These are phyloP conservation scores for Verbascum thapsus DNA, from an alignment of 257 asterid species.

Conservation along the genomic window DNA sequence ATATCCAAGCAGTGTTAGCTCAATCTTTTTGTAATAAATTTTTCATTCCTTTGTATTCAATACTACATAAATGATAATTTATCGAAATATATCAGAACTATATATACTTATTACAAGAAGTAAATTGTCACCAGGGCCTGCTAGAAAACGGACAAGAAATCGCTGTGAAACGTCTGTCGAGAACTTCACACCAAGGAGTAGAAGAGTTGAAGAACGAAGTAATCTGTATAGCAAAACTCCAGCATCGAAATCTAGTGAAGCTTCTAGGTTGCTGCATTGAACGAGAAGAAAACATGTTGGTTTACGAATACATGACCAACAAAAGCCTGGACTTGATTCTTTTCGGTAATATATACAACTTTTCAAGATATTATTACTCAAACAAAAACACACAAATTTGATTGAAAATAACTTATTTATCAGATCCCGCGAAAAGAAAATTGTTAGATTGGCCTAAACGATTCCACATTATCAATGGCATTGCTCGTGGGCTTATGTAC, in stretches of 20 bases:
- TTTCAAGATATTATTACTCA: no score
- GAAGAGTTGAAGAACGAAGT: conserved; percentile 47
- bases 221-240: conserved; percentile 41
- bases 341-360: conserved; percentile 29
- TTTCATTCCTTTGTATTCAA: no score
- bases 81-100: neutral
- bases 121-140: conserved; percentile 28
- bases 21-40: neutral
- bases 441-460: conserved; percentile 39
- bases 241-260: conserved; percentile 48
- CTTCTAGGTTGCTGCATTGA: conserved; percentile 47
- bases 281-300: conserved; percentile 43
- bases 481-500: conserved; percentile 45
- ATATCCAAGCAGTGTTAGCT: neutral
- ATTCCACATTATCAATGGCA: conserved; percentile 39
- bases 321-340: conserved; percentile 40
- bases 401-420: neutral
- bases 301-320: conserved; percentile 45
- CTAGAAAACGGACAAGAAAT: conserved; percentile 35
- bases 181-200: conserved; percentile 38
- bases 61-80: no score
- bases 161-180: conserved; percentile 45
- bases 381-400: neutral
- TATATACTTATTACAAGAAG: neutral
- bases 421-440: conserved; percentile 31